Evolutionary conservation across 768 basidiomycete genomes (phyloP), one percentile per base, ranked within the genome.

Genomic region (Glaciozyma antarctica): DNA sequence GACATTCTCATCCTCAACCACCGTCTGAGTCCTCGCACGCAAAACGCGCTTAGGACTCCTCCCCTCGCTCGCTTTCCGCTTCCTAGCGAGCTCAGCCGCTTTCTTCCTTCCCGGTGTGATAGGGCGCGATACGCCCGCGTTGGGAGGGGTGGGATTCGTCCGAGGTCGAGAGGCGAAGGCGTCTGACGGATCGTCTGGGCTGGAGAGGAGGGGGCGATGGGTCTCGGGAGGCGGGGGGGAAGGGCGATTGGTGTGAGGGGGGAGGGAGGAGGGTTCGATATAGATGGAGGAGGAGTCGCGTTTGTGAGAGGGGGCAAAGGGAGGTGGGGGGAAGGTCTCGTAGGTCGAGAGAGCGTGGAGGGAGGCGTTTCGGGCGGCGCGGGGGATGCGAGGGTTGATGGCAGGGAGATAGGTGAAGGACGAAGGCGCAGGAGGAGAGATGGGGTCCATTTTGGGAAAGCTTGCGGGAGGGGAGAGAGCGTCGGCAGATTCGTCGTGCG

Each of bases 91-190:
- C 5, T 26, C 16, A 17, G 43, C 17, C 3, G 41, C 43, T 43
- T 58, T 58, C 57, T 45, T 58, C 43, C 57, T 17, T 19, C 57
- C 43, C 24, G 57, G 57, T 5, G 57, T 58, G 21, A 58, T 58
- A 3, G 57, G 57, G 9, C 57, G 26, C 26, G 57, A 58, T 9
- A 58, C 9, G 4, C 7, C 15, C 3, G n/a, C 22, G 22, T 58
- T 17, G 1, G 57, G 57, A 1, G 57, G 38, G 0, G 38, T 24
- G 15, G 57, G 57, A 43, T 43, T 44, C 53, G 30, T 54, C 21
- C 53, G 53, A 9, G 28, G 15, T 24, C 53, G 53, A 28, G 17
- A 16, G 28, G 53, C n/a, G 15, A 28, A 51, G 5, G 26, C n/a
- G n/a, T 24, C n/a, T 24, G 49, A 51, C 24, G 13, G n/a, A 12